Evolutionary conservation across 192 early-diverging fungal species (phyloP).

Genomic region (Allomyces javanicus): DNA sequence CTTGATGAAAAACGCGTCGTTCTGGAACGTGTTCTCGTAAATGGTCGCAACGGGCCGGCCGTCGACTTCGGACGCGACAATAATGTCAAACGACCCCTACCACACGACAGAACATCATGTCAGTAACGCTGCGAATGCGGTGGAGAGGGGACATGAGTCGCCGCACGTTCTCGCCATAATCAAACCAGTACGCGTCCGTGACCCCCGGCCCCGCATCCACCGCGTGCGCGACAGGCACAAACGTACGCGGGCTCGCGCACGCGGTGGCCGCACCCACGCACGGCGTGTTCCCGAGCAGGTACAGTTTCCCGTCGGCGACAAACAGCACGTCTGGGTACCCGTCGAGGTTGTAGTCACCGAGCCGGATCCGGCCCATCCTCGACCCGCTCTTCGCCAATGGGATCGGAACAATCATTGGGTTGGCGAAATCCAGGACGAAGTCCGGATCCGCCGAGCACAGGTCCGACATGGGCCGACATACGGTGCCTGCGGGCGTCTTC

Average conservation of each 20-base stretch:
- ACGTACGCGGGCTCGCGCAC: conserved; percentile 37
- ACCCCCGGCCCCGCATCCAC: conserved; percentile 34
- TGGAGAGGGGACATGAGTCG: not conserved
- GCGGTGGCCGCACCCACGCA: conserved; percentile 20
- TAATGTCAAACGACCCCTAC: conserved; percentile 64
- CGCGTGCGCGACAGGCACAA: conserved; percentile 39
- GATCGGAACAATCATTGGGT: not conserved
- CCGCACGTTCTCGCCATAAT: conserved; percentile 74
- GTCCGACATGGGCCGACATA: conserved; percentile 38
- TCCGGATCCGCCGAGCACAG: conserved; percentile 53
- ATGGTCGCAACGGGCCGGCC: conserved; percentile 18
- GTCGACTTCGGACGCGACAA: conserved; percentile 31
- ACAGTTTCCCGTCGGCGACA: conserved; percentile 32
- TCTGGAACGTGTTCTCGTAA: conserved; percentile 76
- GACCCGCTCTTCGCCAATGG: no score
- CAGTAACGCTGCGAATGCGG: no score
- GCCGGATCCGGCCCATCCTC: conserved; percentile 13
- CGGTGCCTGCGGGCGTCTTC: conserved; percentile 9
- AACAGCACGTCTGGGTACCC: conserved; percentile 79
- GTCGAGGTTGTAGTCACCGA: conserved; percentile 75
- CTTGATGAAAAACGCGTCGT: conserved; percentile 88
- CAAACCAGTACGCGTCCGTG: conserved; percentile 45
- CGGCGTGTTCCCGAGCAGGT: conserved; percentile 42
- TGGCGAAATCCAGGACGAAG: conserved; percentile 44
- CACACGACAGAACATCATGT: no score